Base-by-base conservation (phyloP, 129 eudicot genomes). In the Helichrysum umbraculigerum region DNA sequence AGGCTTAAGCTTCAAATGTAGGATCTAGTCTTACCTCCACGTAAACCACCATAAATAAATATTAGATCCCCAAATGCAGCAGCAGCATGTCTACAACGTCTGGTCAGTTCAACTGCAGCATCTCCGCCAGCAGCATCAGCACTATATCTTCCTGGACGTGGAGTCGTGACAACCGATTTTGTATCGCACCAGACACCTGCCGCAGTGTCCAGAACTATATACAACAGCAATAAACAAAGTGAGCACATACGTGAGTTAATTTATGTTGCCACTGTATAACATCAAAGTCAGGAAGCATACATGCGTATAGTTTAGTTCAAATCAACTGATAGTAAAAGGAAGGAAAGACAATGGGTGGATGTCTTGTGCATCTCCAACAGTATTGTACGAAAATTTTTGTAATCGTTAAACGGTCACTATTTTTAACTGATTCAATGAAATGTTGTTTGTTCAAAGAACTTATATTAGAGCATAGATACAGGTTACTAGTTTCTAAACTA, bases 111-210 rank as follows among this genome's bases (percentile, higher is more conserved):
- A 60, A 94, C 97, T 2, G 96, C 96, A 61, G 98, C 97, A 83
- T 91, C 98, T 52, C 97, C 98, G 15, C 98, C 98, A 68, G 97
- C 96, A 15, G 97, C 98, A 91, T 91, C 97, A 51, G 97, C 98
- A 86, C 97, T 94, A 65, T 85, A 91, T 84, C 91, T 86, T 57
- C 98, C 97, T 34, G 97, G 91, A 82, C 97, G 84, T 20, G 98
- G 97, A 78, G 87, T 88, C 54, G 98, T 94, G 52, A 94, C 96
- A 58, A 94, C 97, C 20, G 93, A 88, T 79, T 88, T 87, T 19
- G 97, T 91, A 78, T 94, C 98, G 57, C 97, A 94, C 98, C 98
- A 94, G 19, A 94, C 98, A 52, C 98, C 98, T 61, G 98, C 98
- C 60, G 97, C 98, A 76, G 98, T 94, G 80, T 93, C 97, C 87